Evolutionary conservation across 495 filamentous ascomycete genomes (phyloP).

Genomic region (Penicillium robsamsonii): DNA sequence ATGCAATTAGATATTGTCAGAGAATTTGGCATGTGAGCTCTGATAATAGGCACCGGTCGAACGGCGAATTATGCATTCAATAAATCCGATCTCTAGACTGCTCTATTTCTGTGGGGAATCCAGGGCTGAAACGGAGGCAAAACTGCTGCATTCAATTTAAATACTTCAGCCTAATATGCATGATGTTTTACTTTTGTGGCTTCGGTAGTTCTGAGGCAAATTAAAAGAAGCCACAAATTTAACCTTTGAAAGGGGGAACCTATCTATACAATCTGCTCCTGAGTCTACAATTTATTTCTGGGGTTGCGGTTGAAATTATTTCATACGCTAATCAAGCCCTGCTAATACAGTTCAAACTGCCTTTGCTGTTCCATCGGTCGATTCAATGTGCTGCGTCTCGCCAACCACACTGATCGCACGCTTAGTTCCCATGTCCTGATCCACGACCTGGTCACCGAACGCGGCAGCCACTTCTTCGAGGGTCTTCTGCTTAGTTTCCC

Average conservation of each 20-base stretch:
- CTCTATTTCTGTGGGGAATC: neutral
- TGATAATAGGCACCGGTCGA: neutral
- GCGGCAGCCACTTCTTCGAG: constrained; percentile 58
- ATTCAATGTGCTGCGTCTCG: constrained; percentile 31
- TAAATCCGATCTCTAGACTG: neutral
- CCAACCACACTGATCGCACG: constrained; percentile 12
- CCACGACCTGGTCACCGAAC: constrained; percentile 55
- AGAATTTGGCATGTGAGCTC: neutral
- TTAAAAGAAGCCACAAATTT: neutral
- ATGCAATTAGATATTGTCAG: neutral
- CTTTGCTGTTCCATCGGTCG: neutral
- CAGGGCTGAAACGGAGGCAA: neutral
- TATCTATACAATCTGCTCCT: neutral
- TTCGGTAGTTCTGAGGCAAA: neutral
- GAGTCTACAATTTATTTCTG: neutral
- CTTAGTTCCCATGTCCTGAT: constrained; percentile 34
- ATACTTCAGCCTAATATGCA: neutral
- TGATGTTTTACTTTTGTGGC: neutral
- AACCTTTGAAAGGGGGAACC: neutral
- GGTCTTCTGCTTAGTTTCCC: constrained; percentile 56
- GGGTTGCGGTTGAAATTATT: neutral
- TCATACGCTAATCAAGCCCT: neutral
- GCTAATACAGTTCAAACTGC: neutral
- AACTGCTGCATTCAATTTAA: neutral
- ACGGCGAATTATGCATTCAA: neutral